A percentile compares a stretch with the other conserved stretches of the same genome.
Conservation (phyloP, 257 asterid genomes). For the Forsythia suspensa region DNA sequence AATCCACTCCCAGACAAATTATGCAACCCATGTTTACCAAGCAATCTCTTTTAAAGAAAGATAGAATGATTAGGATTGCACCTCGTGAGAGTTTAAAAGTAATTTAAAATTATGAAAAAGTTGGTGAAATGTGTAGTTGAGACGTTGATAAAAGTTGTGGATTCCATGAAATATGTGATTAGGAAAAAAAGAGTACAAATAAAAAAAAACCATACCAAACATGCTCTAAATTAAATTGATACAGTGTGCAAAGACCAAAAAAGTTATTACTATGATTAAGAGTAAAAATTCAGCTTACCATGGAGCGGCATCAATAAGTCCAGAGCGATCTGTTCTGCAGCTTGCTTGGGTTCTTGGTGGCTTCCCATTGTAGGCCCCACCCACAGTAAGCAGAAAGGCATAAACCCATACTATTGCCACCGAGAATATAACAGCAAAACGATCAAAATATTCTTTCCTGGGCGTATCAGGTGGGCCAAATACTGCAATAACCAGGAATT, state of each 20-base stretch:
- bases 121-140: too few species aligned
- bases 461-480: background rate
- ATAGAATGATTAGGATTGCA: background rate
- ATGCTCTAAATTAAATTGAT: too few species aligned
- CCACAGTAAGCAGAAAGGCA: constrained; percentile 14
- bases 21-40: background rate
- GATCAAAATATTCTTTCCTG: constrained; percentile 15
- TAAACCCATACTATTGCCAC: constrained; percentile 14
- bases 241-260: background rate
- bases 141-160: too few species aligned
- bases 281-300: constrained; percentile 2
- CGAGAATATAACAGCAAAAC: constrained; percentile 16
- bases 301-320: constrained; percentile 20
- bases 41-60: too few species aligned
- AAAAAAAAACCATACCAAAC: too few species aligned
- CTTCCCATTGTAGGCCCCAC: constrained; percentile 16
- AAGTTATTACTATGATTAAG: background rate
- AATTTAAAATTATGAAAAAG: too few species aligned
- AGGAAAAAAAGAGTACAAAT: too few species aligned
- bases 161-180: too few species aligned
- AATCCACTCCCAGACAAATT: too few species aligned
- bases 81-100: too few species aligned
- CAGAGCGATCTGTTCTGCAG: constrained; percentile 23
- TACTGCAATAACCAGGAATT: constrained; percentile 3
- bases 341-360: constrained; percentile 7